These are phyloP conservation scores for Puccinia hordei DNA, from an alignment of 1,284 basidiomycete genomes.

Conservation along the genomic window DNA sequence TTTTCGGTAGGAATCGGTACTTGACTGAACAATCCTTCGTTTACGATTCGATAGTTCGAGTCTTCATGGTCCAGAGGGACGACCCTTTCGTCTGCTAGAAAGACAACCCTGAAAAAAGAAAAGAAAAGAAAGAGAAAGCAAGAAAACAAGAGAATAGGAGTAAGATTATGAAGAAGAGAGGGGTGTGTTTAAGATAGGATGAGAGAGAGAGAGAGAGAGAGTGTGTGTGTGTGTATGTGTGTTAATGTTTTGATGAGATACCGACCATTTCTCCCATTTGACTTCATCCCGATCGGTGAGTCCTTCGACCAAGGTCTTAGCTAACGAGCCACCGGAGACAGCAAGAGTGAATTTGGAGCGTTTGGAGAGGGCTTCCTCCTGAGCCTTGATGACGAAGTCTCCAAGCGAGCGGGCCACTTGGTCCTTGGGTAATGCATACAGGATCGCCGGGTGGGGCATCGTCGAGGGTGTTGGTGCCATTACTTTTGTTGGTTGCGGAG, in stretches of 20 bases:
- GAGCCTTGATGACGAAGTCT: slow-evolving; percentile 79
- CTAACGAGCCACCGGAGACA: slow-evolving; percentile 87
- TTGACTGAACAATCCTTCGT: slow-evolving; percentile 75
- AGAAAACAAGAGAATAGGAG: no score
- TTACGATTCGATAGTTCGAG: slow-evolving; percentile 83
- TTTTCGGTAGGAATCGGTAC: slow-evolving; percentile 76
- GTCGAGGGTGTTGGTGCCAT: slow-evolving; percentile 57
- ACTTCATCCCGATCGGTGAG: slow-evolving; percentile 73
- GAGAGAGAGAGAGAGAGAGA: neutral
- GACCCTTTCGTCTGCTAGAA: slow-evolving; percentile 94
- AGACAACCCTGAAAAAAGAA: slow-evolving; percentile 80
- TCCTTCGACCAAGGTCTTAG: slow-evolving; percentile 74
- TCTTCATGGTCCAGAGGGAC: slow-evolving; percentile 90
- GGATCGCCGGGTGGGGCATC: slow-evolving; percentile 66
- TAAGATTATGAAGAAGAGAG: no score
- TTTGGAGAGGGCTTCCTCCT: slow-evolving; percentile 84
- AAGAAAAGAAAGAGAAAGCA: neutral
- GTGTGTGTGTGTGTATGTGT: no score
- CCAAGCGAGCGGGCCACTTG: slow-evolving; percentile 69
- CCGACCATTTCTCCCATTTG: slow-evolving; percentile 93
- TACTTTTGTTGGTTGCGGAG: neutral
- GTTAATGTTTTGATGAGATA: no score
- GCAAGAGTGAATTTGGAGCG: slow-evolving; percentile 88
- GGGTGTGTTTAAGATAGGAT: neutral
- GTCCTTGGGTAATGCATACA: slow-evolving; percentile 71